phyloP scores from a whole-genome alignment of 2,329 filamentous ascomycete genomes.

The Talaromyces sp. region DNA sequence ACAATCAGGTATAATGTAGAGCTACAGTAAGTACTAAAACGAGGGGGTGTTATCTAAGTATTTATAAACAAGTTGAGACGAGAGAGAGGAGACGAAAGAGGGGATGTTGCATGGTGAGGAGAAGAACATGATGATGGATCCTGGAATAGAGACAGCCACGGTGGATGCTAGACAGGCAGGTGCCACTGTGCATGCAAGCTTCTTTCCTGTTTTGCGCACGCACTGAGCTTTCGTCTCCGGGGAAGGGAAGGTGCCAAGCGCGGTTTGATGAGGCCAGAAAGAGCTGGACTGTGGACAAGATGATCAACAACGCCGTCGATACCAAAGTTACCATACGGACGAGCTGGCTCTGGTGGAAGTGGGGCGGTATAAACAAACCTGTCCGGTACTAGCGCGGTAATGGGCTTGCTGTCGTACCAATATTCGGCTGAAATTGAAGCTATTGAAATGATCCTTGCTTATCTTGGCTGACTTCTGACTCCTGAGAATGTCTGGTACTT shows the following conservation, averaged over 20 bases:
- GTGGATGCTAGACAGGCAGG: not conserved
- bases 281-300: not conserved
- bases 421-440: not conserved
- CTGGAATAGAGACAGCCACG: no score
- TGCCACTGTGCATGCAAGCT: not conserved
- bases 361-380: not conserved
- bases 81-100: not conserved
- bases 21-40: not conserved
- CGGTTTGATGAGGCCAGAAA: not conserved
- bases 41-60: not conserved
- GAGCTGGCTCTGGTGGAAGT: not conserved
- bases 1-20: not conserved
- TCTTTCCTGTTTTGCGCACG: no score
- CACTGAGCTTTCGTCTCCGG: not conserved
- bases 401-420: not conserved
- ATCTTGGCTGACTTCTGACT: not conserved
- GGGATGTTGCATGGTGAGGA: not conserved
- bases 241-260: not conserved
- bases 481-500: no score
- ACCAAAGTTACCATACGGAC: slow-evolving; percentile 1
- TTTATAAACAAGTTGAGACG: not conserved
- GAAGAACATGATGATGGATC: not conserved
- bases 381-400: not conserved
- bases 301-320: slow-evolving; percentile 4
- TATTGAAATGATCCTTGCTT: not conserved